phyloP scores from a whole-genome alignment of 2,329 filamentous ascomycete species.

The Penicillium sp. region DNA sequence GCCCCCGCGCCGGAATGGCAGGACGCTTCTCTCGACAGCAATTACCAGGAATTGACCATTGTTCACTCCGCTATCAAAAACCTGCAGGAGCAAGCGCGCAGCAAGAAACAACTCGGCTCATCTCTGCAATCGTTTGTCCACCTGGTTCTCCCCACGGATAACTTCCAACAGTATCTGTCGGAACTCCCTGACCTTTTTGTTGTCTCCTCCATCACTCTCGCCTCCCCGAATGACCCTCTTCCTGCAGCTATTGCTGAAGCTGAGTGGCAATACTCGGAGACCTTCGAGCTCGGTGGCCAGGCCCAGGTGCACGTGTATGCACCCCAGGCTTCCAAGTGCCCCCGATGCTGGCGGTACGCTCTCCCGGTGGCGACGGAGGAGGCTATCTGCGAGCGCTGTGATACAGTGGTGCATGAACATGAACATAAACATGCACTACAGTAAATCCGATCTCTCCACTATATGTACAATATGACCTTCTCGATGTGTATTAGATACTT shows the following conservation, averaged over 20 bases:
- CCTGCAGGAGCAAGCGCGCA: constrained; percentile 72
- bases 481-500: constrained; percentile 2
- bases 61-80: constrained; percentile 70
- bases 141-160: constrained; percentile 29
- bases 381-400: constrained; percentile 71
- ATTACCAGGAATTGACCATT: constrained; percentile 45
- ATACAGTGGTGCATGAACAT: constrained; percentile 58
- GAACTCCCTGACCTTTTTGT: constrained; percentile 69
- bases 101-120: constrained; percentile 72
- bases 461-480: constrained; percentile 7
- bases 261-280: constrained; percentile 46
- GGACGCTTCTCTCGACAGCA: constrained; percentile 51
- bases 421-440: constrained; percentile 27
- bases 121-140: constrained; percentile 75
- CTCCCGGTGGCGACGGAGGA: constrained; percentile 60
- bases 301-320: constrained; percentile 46
- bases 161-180: constrained; percentile 31
- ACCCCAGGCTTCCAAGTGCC: constrained; percentile 68
- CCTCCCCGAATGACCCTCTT: constrained; percentile 33
- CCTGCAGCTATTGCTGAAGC: constrained; percentile 31
- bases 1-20: constrained; percentile 36
- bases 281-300: constrained; percentile 41
- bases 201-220: constrained; percentile 63
- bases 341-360: constrained; percentile 84
- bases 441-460: constrained; percentile 2